A percentile compares a stretch with the other conserved stretches of the same genome.
These are phyloP conservation scores for Mycosarcoma maydis DNA, from an alignment of 1,284 basidiomycete species.

Conservation along the genomic window DNA sequence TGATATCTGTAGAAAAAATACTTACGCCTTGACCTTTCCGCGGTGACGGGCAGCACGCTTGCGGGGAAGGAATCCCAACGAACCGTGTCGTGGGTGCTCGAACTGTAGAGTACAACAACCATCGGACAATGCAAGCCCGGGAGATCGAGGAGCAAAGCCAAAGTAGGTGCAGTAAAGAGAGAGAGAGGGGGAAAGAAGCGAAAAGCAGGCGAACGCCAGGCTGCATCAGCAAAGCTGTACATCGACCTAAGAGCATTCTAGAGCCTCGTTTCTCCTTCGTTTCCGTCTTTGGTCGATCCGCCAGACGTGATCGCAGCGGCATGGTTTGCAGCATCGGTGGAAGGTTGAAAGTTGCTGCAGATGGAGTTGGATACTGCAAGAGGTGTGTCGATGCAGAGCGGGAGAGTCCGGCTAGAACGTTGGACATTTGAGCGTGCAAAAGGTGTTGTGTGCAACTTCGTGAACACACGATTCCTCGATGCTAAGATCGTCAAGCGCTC, in stretches of 20 bases:
- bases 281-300: slow-evolving; percentile 16
- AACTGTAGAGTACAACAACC: slow-evolving; percentile 46
- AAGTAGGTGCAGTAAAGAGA: too few species aligned
- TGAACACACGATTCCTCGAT: too few species aligned
- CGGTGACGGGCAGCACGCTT: slow-evolving; percentile 67
- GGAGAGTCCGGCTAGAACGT: too few species aligned
- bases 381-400: too few species aligned
- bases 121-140: slow-evolving; percentile 6
- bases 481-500: too few species aligned
- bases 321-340: not conserved
- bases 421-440: too few species aligned
- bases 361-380: too few species aligned
- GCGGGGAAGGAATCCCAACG: slow-evolving; percentile 67
- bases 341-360: too few species aligned
- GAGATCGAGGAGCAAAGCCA: slow-evolving; percentile 11
- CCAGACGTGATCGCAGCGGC: not conserved
- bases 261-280: slow-evolving; percentile 31
- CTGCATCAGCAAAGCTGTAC: slow-evolving; percentile 58
- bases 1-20: too few species aligned
- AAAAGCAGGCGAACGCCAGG: slow-evolving; percentile 51
- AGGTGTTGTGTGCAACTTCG: too few species aligned
- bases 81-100: slow-evolving; percentile 67
- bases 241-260: slow-evolving; percentile 52
- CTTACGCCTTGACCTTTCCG: slow-evolving; percentile 64
- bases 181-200: slow-evolving; percentile 31